A percentile compares a stretch with the other conserved stretches of the same genome.
Conservation (phyloP, 1,139 yeast genomes). For the Diutina rugosa region DNA sequence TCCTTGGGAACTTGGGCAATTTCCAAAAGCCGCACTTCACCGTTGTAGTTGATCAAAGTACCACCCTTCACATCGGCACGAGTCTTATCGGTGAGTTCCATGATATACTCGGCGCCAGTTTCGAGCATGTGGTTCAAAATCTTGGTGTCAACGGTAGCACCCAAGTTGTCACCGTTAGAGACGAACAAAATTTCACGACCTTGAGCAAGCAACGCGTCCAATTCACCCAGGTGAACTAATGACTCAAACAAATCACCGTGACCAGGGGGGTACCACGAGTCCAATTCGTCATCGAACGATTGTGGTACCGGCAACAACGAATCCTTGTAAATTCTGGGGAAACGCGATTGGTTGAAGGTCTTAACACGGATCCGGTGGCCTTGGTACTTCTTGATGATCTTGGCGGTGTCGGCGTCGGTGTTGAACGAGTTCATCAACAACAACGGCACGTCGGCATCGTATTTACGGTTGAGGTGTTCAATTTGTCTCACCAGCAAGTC, state of each 20-base stretch:
- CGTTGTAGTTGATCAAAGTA: conserved; percentile 92
- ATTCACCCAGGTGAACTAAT: conserved; percentile 78
- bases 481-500: conserved; percentile 94
- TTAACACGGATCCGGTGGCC: conserved; percentile 92
- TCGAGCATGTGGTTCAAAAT: conserved; percentile 89
- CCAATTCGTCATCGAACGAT: conserved; percentile 57
- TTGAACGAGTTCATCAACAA: conserved; percentile 97
- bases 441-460: conserved; percentile 89
- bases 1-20: conserved; percentile 99
- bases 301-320: conserved; percentile 91
- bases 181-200: conserved; percentile 94
- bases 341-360: conserved; percentile 94
- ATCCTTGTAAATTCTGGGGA: conserved; percentile 92
- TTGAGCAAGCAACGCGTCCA: conserved; percentile 79
- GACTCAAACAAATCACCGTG: conserved; percentile 97
- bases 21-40: conserved; percentile 86
- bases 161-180: conserved; percentile 95
- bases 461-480: conserved; percentile 84
- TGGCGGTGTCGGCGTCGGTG: conserved; percentile 91
- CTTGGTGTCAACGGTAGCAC: conserved; percentile 93
- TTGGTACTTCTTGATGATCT: conserved; percentile 90
- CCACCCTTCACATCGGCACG: conserved; percentile 99
- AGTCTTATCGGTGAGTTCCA: conserved; percentile 97
- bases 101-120: conserved; percentile 83
- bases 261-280: conserved; percentile 97